phyloP scores from a whole-genome alignment of 148 eudicot species.

The Chenopodium quinoa region DNA sequence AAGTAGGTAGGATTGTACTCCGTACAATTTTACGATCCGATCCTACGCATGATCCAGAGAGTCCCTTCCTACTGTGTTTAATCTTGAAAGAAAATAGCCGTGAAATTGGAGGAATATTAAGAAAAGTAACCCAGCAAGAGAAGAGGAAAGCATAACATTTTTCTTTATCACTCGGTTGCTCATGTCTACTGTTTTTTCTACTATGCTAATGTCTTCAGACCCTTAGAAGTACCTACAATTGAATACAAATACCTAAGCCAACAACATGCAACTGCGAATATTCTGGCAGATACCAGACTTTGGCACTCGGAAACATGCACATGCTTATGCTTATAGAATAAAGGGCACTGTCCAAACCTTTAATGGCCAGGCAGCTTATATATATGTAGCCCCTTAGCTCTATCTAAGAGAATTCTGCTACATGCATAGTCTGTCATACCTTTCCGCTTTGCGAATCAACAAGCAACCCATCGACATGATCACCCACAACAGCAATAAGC shows the following conservation, averaged over 20 bases:
- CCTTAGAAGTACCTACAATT: too few relatives aligned
- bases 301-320: not conserved
- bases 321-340: not conserved
- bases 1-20: too few relatives aligned
- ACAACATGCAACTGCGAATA: not conserved
- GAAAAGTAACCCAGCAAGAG: not conserved
- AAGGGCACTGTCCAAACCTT: not conserved
- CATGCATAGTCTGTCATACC: constrained; percentile 37
- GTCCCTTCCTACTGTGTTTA: too few relatives aligned
- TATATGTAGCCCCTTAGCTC: not conserved
- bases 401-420: not conserved
- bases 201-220: too few relatives aligned
- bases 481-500: constrained; percentile 76
- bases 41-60: too few relatives aligned
- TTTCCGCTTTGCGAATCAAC: constrained; percentile 70
- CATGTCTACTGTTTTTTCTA: too few relatives aligned
- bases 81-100: not conserved
- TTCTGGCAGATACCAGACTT: too few relatives aligned
- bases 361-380: not conserved
- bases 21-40: too few relatives aligned
- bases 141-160: not conserved
- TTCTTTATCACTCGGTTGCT: too few relatives aligned
- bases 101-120: not conserved
- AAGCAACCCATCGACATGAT: constrained; percentile 63
- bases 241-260: not conserved